A percentile compares a stretch with the other conserved stretches of the same genome.
Evolutionary conservation across 1,284 basidiomycete genomes (phyloP).

Genomic region (Pyrrhoderma noxium): DNA sequence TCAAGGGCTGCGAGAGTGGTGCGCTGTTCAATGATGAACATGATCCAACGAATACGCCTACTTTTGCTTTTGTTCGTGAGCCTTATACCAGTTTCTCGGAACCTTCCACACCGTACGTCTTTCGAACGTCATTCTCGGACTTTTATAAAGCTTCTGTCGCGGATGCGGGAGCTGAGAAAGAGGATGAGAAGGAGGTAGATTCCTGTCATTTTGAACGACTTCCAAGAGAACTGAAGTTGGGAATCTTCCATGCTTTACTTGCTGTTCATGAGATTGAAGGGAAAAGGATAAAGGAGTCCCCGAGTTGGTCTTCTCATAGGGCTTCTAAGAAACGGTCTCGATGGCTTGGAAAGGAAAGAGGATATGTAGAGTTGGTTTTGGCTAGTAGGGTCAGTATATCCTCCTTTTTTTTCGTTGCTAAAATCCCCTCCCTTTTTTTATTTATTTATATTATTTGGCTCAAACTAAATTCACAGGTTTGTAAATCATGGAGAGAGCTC

Average conservation of each 20-base stretch:
- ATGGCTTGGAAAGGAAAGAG: constrained; percentile 69
- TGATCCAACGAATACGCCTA: constrained; percentile 9
- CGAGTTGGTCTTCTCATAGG: constrained; percentile 49
- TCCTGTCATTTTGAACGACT: constrained; percentile 52
- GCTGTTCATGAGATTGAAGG: constrained; percentile 49
- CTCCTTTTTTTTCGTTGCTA: no score
- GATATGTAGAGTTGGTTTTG: constrained; percentile 70
- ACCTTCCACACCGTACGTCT: constrained; percentile 10
- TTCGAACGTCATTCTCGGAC: constrained; percentile 4
- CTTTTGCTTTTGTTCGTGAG: background rate
- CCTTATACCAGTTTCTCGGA: constrained; percentile 14
- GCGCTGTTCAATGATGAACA: constrained; percentile 3
- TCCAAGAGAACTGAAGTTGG: constrained; percentile 67
- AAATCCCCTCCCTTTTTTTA: constrained; percentile 22
- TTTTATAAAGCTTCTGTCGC: background rate
- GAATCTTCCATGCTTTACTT: constrained; percentile 51
- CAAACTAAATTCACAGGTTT: constrained; percentile 53
- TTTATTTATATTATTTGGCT: constrained; percentile 12
- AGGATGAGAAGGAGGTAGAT: background rate
- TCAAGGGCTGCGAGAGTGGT: constrained; percentile 33
- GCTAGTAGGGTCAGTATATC: constrained; percentile 63
- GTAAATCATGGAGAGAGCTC: constrained; percentile 69
- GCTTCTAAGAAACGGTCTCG: constrained; percentile 49
- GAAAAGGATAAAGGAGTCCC: constrained; percentile 32
- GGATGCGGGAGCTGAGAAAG: background rate